Base-by-base conservation (phyloP, 2,329 filamentous ascomycete genomes). In the Scedosporium apiospermum region DNA sequence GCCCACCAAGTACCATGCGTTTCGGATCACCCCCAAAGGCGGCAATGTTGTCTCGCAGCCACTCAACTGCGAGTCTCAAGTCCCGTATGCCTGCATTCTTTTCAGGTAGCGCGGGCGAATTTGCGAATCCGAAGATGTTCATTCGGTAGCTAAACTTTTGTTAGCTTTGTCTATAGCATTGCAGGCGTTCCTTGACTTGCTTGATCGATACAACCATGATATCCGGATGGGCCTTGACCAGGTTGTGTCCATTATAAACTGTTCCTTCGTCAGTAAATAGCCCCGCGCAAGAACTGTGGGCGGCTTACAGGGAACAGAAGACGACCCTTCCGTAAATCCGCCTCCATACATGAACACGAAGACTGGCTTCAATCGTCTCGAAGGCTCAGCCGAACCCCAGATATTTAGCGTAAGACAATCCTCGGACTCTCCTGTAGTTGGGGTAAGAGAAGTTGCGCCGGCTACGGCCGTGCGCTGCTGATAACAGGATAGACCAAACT, bases 321-420 rank as follows among this genome's bases (percentile, higher is more conserved):
- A 23, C 49, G 49, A 55, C 49, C 49, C 49, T 55, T 55, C 49
- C 49, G 49, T 55, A 23, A 55, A 55, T 1, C 81, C 82, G 41
- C 83, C 83, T 12, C 82, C 77, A 65, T 86, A 83, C 27, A 89
- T 83, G 85, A 85, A 89, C 12, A 71, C 69, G 9, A 68, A 61
- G 53, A 80, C 78, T 1, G 78, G 78, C 2, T 79, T 68, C 0
- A 67, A 71, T 6, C 72, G 68, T 12, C 69, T 65, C 2, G 67
- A 62, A n/a, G 67, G 69, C 0, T 71, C 73, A 0, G 75, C 65
- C 0, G 78, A 76, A 1, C 77, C 73, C 21, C 80, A 70, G 18
- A 80, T 74, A 65, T 74, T 75, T 44, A 77, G 64, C 2, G 69
- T 76, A 4, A 78, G 66, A 63, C 82, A 83, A 62, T 83, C 80